Evolutionary conservation across 371 early-diverging fungal genomes (phyloP).

Genomic region (Chytridiales sp.): DNA sequence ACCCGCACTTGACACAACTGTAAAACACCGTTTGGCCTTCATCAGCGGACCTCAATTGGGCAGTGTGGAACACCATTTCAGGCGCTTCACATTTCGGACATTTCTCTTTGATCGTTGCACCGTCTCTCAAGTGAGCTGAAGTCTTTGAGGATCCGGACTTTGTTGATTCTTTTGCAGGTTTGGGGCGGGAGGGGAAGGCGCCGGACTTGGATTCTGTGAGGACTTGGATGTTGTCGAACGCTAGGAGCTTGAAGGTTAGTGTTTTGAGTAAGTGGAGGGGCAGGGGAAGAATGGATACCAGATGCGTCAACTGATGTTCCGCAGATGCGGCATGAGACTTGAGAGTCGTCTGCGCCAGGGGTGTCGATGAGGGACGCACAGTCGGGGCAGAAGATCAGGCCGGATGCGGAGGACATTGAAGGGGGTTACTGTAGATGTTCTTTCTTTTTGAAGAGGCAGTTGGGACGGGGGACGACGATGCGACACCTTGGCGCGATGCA

Average conservation of each 20-base stretch:
- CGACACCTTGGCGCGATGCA: too few relatives aligned
- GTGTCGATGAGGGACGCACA: slow-evolving; percentile 87
- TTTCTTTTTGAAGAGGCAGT: too few relatives aligned
- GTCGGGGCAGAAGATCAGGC: slow-evolving; percentile 80
- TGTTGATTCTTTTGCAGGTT: slow-evolving; percentile 48
- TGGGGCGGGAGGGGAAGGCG: slow-evolving; percentile 79
- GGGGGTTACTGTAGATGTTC: too few relatives aligned
- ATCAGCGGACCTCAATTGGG: slow-evolving; percentile 98
- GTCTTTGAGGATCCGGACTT: slow-evolving; percentile 38
- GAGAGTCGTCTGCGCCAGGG: slow-evolving; percentile 65
- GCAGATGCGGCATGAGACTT: slow-evolving; percentile 78
- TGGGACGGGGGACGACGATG: too few relatives aligned
- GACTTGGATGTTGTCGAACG: slow-evolving; percentile 78
- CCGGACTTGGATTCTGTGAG: slow-evolving; percentile 69
- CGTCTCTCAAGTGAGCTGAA: slow-evolving; percentile 51
- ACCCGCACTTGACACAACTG: slow-evolving; percentile 97
- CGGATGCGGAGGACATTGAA: too few relatives aligned
- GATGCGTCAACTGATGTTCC: slow-evolving; percentile 64
- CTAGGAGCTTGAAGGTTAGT: slow-evolving; percentile 33
- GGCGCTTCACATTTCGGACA: slow-evolving; percentile 92
- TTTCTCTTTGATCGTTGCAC: slow-evolving; percentile 91
- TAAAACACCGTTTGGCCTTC: slow-evolving; percentile 99
- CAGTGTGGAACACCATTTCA: slow-evolving; percentile 98
- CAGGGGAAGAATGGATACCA: slow-evolving; percentile 45
- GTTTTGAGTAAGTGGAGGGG: background rate